Base-by-base conservation (phyloP, 805 yeast species). In the Candida patagonica region DNA sequence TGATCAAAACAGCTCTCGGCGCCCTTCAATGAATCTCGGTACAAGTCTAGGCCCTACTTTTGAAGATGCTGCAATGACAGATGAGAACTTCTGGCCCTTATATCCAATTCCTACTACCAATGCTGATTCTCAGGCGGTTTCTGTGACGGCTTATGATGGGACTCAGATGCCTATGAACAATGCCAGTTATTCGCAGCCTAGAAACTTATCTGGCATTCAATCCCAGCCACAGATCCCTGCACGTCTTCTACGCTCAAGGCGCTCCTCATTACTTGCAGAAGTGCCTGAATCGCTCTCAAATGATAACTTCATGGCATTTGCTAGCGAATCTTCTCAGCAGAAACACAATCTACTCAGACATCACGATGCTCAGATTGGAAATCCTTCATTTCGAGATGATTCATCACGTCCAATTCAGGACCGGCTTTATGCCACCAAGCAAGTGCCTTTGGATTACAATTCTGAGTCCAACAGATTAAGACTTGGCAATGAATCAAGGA, bases 301-400 rank as follows among this genome's bases (percentile, higher is more conserved):
- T 21, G 24, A 33, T 22, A 23, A 33, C 16, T 33, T 33, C 27
- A 22, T 33, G 37, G 13, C 23, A 20, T 33, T 33, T 23, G 27
- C 23, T 13, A 23, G 37, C 37, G 37, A 33, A 23, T 33, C 37
- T 15, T 23, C 23, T 4, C 37, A 33, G 24, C 37, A 22, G 27
- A 33, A 33, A 27, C 37, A 33, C n/a, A 31, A 31, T 13, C 27
- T 33, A 8, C 17, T 33, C 19, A 15, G 24, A 6, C 37, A 33
- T 5, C 27, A 26, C 6, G 8, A 8, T 7, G n/a, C 10, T 33
- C 9, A 8, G 9, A 15, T 29, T 13, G 31, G 31, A 4, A 29
- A 29, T 29, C 5, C 15, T 12, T n/a, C n/a, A n/a, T n/a, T n/a
- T n/a, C 13, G 31, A 8, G 16, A 8, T 8, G 3, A 17, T 3